A percentile compares a stretch with the other conserved stretches of the same genome.
phyloP scores from a whole-genome alignment of 2,329 filamentous ascomycete genomes.

The Colletotrichum sp. region DNA sequence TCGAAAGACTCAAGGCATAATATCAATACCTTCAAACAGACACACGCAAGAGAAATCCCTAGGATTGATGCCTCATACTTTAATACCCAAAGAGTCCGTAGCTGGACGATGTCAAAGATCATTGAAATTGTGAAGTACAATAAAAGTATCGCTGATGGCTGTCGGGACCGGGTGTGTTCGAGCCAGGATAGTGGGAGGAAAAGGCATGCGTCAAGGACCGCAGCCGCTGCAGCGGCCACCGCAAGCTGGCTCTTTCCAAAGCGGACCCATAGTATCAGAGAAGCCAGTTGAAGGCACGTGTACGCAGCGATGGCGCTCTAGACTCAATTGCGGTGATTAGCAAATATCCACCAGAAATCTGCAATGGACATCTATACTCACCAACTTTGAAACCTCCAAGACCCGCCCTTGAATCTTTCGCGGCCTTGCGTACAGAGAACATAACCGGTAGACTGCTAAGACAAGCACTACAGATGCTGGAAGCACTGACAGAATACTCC shows the following conservation, averaged over 20 bases:
- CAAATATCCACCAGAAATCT: no score
- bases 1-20: constrained; percentile 23
- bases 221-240: background rate
- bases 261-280: background rate
- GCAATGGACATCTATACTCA: no score
- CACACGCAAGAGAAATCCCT: constrained; percentile 20
- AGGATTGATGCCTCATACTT: background rate
- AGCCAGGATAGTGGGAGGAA: background rate
- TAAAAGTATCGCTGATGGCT: background rate
- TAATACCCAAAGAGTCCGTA: background rate
- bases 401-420: background rate
- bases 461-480: background rate
- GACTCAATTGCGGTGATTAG: background rate
- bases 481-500: background rate
- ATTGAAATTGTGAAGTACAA: background rate
- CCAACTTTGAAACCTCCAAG: no score
- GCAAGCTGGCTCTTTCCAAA: background rate
- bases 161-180: background rate
- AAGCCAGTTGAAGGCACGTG: background rate
- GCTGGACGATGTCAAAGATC: background rate
- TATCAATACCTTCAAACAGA: constrained; percentile 22
- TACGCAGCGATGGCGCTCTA: background rate
- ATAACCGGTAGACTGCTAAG: background rate
- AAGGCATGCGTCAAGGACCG: background rate
- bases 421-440: background rate